Conservation (phyloP, 139 green algal species). For the Chlamydomonas incerta region DNA sequence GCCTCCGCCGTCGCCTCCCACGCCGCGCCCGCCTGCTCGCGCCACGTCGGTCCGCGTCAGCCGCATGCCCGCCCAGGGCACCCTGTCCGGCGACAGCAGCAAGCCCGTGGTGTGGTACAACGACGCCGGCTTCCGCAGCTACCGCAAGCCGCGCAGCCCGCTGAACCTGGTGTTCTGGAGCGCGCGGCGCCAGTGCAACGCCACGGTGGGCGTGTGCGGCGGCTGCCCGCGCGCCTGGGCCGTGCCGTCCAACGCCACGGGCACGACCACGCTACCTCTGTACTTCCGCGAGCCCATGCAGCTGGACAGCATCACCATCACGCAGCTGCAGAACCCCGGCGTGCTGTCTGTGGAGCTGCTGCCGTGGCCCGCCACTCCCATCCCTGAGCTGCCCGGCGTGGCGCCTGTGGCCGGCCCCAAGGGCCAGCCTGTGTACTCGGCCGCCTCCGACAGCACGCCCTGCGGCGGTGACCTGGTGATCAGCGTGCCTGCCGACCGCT, state of each 20-base stretch:
- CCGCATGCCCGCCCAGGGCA: not conserved
- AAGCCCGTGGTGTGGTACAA: slow-evolving; percentile 17
- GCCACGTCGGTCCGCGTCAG: not conserved
- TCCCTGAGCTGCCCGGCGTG: not conserved
- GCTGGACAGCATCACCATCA: slow-evolving; percentile 4
- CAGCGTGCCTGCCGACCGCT: not conserved
- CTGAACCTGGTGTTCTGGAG: slow-evolving; percentile 29
- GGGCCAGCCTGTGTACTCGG: not conserved
- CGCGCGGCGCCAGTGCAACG: not conserved
- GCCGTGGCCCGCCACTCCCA: not conserved
- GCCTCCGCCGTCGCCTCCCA: not conserved
- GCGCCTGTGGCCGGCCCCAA: not conserved
- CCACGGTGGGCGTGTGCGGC: not conserved
- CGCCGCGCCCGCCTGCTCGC: not conserved
- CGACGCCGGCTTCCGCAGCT: not conserved
- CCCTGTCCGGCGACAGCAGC: not conserved
- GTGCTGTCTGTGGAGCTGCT: not conserved
- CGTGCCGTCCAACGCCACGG: not conserved
- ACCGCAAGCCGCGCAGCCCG: not conserved
- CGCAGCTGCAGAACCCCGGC: not conserved
- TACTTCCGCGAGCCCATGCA: not conserved
- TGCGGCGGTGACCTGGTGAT: not conserved
- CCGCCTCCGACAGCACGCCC: not conserved
- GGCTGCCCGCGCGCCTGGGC: slow-evolving; percentile 24
- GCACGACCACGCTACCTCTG: not conserved